phyloP scores from a whole-genome alignment of 192 early-diverging fungal species.

The Geranomyces variabilis region DNA sequence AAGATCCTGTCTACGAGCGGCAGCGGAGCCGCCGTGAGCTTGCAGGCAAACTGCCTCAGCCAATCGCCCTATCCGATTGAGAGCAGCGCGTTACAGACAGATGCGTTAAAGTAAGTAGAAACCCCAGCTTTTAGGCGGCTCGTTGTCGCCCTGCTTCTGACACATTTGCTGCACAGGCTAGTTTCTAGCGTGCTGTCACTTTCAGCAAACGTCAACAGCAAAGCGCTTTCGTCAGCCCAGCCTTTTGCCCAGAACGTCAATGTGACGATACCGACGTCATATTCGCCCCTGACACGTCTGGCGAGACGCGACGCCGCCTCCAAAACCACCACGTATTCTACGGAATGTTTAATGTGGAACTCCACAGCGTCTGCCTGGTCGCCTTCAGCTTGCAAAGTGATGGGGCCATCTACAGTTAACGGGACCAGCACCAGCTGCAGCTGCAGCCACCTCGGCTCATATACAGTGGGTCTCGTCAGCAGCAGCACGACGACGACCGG shows the following conservation, averaged over 20 bases:
- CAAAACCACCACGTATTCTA: not conserved
- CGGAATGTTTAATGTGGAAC: slow-evolving; percentile 6
- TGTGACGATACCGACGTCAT: not conserved
- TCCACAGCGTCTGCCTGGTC: not conserved
- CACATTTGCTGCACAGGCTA: too few relatives aligned
- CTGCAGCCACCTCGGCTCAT: too few relatives aligned
- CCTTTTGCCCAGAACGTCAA: not conserved
- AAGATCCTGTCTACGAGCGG: not conserved
- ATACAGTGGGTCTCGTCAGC: too few relatives aligned
- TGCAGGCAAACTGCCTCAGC: not conserved
- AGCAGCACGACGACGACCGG: not conserved
- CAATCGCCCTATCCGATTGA: not conserved
- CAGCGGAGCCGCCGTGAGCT: not conserved
- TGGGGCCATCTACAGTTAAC: too few relatives aligned
- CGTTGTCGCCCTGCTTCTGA: too few relatives aligned
- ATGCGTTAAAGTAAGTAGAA: slow-evolving; percentile 1
- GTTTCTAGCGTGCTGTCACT: not conserved
- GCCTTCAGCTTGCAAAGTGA: too few relatives aligned
- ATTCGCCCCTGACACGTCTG: not conserved
- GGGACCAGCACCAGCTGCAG: too few relatives aligned
- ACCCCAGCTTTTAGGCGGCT: too few relatives aligned
- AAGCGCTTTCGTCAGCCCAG: not conserved
- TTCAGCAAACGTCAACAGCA: not conserved
- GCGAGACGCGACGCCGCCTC: slow-evolving; percentile 2
- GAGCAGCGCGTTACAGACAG: not conserved